Evolutionary conservation across 805 yeast species (phyloP), one percentile per base, ranked within the genome.

Genomic region (Millerozyma miso): DNA sequence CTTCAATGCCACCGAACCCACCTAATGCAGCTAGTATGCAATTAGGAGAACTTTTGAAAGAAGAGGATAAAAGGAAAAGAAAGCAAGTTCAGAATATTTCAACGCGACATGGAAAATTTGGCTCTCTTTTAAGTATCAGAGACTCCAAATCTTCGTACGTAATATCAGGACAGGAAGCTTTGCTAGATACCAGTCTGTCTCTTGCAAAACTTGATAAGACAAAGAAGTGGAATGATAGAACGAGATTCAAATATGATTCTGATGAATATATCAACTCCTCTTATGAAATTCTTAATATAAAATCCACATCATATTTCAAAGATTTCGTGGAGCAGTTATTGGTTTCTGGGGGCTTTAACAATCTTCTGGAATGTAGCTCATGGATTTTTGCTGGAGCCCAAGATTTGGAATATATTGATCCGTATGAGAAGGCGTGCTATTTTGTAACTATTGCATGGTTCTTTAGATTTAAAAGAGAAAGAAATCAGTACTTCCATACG

Each of bases 81-180:
- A 56, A 60, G 29, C 72, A 80, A 38, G 67, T 70, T 20, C 76
- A 74, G 59, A 63, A 71, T 40, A 68, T 81, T 1, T 76, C 86
- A 1, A 73, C 88, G 1, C 74, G 99, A 37, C 99, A 91, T 58
- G 90, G 93, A 2, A 74, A 96, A 40, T 91, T 91, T 67, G 99
- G 99, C 0, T 82, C 97, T 0, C 67, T 90, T 48, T 62, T 89
- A 8, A 82, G 95, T 1, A 71, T 91, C 23, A 80, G 83, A 46
- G 77, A 83, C 15, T 73, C 75, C 18, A 81, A 81, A 41, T 70
- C 80, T 20, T 61, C 85, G 15, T 77, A 87, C 4, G 75, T 88
- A 1, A 75, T 93, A 2, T 69, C 74, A 3, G 93, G 95, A 2
- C 90, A 86, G 50, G 76, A 77, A 20, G 88, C 82, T 3, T 53